Base-by-base conservation (phyloP, 495 filamentous ascomycete genomes). In the Podospora australis region DNA sequence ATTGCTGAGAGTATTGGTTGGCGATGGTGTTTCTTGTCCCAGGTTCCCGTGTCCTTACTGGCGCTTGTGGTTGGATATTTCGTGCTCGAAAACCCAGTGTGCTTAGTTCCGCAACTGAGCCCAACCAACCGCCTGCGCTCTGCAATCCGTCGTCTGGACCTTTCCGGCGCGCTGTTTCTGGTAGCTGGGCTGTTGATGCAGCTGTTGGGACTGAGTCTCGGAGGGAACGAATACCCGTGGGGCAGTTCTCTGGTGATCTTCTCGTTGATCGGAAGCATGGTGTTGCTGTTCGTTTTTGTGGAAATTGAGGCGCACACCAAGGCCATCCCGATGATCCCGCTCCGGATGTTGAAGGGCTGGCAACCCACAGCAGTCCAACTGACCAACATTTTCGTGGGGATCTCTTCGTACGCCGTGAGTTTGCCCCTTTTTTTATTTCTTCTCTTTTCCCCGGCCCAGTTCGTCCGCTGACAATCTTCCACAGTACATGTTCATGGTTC, bases 401-500 rank as follows among this genome's bases (percentile, higher is more conserved):
- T 81, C 66, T 69, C 78, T 30, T 74, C 79, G 13, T 84, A 82
- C 56, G 79, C 78, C 11, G 78, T 82, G 52, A 57, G 78, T 69
- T 22, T 5, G 2, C 17, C 50, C 10, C 11, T 8, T 17, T 35
- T 14, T 4, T 4, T 16, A 44, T 23, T 9, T 14, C 9, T 19
- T 42, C 40, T 4, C n/a, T 5, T 41, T 41, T 10, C 5, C 39
- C 17, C 11, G 17, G 20, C 5, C 20, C 13, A n/a, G 11, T 13
- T 3, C 3, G 6, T 8, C 35, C 19, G 21, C 16, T 48, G 41
- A 53, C 32, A 2, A 17, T 25, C 2, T 2, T n/a, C 5, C 13
- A 10, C 49, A 84, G 81, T 84, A 80, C 45, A 75, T 85, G 45
- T 85, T 85, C 53, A 79, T 77, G 34, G 68, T 83, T 0, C 80